Evolutionary conservation across 1,284 basidiomycete species (phyloP).

Genomic region (Marasmius fiardii): DNA sequence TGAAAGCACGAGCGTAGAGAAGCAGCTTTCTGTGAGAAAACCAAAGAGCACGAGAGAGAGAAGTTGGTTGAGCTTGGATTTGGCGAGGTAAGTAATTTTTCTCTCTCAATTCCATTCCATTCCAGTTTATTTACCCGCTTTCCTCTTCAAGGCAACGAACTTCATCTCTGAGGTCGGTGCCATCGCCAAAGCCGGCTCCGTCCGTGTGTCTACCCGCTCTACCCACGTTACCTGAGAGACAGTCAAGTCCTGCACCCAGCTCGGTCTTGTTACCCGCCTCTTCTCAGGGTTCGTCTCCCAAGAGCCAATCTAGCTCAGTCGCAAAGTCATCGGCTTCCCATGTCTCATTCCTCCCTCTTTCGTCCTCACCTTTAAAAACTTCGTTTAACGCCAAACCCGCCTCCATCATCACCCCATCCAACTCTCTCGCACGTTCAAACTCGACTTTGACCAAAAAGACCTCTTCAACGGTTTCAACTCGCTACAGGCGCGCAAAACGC

Average conservation of each 20-base stretch:
- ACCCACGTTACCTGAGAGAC: not conserved
- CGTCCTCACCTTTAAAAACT: not conserved
- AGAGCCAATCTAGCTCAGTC: not conserved
- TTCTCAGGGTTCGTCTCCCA: not conserved
- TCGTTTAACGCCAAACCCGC: not conserved
- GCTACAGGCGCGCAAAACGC: slow-evolving; percentile 32
- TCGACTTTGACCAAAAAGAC: slow-evolving; percentile 5
- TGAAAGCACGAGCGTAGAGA: not conserved
- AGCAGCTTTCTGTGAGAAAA: not conserved
- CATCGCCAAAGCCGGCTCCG: slow-evolving; percentile 36
- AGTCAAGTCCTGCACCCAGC: not conserved
- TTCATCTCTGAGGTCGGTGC: slow-evolving; percentile 22
- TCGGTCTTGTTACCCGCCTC: not conserved
- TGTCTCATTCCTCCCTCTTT: not conserved
- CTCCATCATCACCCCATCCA: slow-evolving; percentile 34
- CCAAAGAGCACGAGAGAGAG: not conserved
- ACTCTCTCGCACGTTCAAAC: slow-evolving; percentile 4
- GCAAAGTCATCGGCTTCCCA: not conserved
- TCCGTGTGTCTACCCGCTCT: slow-evolving; percentile 13
- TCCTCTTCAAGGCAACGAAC: not conserved
- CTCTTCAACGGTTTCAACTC: slow-evolving; percentile 37
- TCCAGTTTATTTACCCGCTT: not conserved
- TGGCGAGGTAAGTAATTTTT: not conserved
- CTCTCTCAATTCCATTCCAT: not conserved
- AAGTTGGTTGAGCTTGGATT: not conserved